Conservation (phyloP, 208 protist genomes). For the Wallacemonas rigidus region DNA sequence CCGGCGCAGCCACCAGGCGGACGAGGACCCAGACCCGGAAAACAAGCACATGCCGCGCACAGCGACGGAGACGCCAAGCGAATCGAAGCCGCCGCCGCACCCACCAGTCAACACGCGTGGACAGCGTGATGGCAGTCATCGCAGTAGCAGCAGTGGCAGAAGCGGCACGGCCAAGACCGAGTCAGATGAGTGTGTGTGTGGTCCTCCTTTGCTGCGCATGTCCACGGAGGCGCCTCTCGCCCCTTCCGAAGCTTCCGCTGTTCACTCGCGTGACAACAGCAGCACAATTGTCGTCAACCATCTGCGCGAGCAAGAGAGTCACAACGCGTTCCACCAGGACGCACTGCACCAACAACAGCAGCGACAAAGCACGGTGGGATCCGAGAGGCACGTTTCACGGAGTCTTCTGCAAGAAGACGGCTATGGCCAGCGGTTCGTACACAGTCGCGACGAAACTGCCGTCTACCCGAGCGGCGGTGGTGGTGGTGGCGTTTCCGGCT, state of each 20-base stretch:
- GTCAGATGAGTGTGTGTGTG: neutral
- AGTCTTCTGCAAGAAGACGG: neutral
- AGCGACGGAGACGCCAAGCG: too few relatives aligned
- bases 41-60: too few relatives aligned
- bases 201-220: too few relatives aligned
- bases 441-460: neutral
- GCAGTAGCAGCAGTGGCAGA: neutral
- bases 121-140: too few relatives aligned
- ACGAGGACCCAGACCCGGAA: neutral
- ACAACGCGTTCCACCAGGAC: neutral
- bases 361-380: neutral
- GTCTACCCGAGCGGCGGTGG: neutral
- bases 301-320: neutral
- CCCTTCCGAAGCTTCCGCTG: neutral
- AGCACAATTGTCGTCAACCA: conserved; percentile 3
- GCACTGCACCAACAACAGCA: neutral
- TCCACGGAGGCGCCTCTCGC: too few relatives aligned
- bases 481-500: too few relatives aligned
- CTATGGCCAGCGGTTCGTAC: neutral
- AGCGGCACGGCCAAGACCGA: conserved; percentile 1
- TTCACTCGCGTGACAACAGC: neutral
- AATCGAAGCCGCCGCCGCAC: too few relatives aligned
- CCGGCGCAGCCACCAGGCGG: neutral
- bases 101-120: too few relatives aligned
- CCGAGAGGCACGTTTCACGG: neutral